Evolutionary conservation across 371 early-diverging fungal genomes (phyloP).

Genomic region (Apophysomyces ossiformis): DNA sequence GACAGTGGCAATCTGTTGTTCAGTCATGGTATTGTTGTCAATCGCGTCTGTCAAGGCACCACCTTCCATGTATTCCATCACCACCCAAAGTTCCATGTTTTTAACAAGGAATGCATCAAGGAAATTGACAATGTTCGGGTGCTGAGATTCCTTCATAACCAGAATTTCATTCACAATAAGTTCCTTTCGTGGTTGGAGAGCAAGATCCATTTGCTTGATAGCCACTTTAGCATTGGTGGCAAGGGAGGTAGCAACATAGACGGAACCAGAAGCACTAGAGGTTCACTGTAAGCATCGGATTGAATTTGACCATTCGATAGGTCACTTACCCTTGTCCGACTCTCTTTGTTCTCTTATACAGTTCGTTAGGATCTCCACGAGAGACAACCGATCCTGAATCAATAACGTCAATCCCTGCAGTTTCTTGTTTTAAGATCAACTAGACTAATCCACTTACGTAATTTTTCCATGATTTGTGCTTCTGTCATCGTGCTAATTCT

Average conservation of each 20-base stretch:
- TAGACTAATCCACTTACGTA: slow-evolving; percentile 47
- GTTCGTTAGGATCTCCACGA: slow-evolving; percentile 80
- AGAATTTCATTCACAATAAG: slow-evolving; percentile 95
- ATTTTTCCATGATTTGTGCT: slow-evolving; percentile 89
- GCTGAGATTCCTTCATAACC: slow-evolving; percentile 94
- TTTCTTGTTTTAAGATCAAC: neutral
- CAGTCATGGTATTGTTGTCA: slow-evolving; percentile 89
- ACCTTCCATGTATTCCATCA: slow-evolving; percentile 99
- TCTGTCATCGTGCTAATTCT: slow-evolving; percentile 88
- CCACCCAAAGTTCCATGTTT: slow-evolving; percentile 91
- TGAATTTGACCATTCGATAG: neutral
- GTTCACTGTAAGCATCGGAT: neutral
- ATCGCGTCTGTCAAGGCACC: slow-evolving; percentile 97
- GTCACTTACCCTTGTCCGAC: slow-evolving; percentile 92
- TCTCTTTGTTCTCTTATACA: slow-evolving; percentile 90
- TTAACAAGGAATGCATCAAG: slow-evolving; percentile 88
- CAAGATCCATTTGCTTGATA: slow-evolving; percentile 97
- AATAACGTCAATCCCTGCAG: neutral
- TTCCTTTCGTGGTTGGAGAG: slow-evolving; percentile 91
- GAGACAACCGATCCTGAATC: slow-evolving; percentile 72
- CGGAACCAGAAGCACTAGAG: slow-evolving; percentile 93
- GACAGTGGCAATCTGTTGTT: slow-evolving; percentile 92
- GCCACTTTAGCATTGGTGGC: slow-evolving; percentile 81
- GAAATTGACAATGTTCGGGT: slow-evolving; percentile 95
- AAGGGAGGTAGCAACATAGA: slow-evolving; percentile 83